Evolutionary conservation across 306 rosid species (phyloP), one percentile per base, ranked within the genome.

Genomic region (Rosa rugosa): DNA sequence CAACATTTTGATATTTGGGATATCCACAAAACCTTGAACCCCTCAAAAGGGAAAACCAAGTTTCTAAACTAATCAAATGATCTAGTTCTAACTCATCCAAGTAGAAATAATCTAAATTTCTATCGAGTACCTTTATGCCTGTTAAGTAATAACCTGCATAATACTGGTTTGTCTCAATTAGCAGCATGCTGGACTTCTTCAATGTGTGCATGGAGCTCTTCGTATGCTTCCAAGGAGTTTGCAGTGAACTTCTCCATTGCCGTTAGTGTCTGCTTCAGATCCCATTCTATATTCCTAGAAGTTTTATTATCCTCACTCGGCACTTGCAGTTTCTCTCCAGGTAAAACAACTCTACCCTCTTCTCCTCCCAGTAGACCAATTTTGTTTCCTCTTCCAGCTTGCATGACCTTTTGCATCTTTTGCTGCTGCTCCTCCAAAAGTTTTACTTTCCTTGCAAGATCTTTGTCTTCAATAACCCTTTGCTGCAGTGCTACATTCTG

Each of bases 241-340:
- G 84, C 85, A 18, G 84, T 77, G 84, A 92, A 91, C 78, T 80
- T 83, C 69, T 87, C 91, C 90, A 90, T 50, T 44, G 94, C 86
- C 57, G 53, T 50, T 78, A 92, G 86, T 34, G 89, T 81, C 77
- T 73, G 89, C 70, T 83, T 85, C 87, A 95, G 67, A 79, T 87
- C 81, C 41, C 78, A 82, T 42, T 83, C 82, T 17, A 87, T 75
- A 69, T 65, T 78, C 46, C 18, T 59, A 20, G 70, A 64, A 41
- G 47, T 84, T 47, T 25, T 59, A 42, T 17, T 4, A 14, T 45
- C 45, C 68, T 56, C 72, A 66, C 22, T 65, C 12, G 12, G 71
- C 23, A 4, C 20, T 63, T 63, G 69, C 42, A 18, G 14, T 50
- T 27, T 84, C 84, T 77, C 79, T 80, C 47, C 76, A 79, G 71